Evolutionary conservation across 805 yeast genomes (phyloP).

Genomic region (Jamesozyma gamospora): DNA sequence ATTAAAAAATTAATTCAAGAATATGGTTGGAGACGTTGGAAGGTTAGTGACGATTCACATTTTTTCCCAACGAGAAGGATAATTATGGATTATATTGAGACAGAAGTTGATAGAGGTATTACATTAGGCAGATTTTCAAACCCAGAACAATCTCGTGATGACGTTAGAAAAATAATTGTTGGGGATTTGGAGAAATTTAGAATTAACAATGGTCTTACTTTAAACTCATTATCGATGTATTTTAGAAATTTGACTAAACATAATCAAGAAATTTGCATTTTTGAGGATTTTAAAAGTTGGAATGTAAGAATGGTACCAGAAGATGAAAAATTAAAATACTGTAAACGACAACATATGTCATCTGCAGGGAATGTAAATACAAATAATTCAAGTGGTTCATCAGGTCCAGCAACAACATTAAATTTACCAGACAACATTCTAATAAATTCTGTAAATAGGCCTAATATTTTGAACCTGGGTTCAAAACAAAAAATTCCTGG

Average conservation of each 20-base stretch:
- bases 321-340: conserved; percentile 24
- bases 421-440: not conserved
- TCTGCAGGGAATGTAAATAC: not conserved
- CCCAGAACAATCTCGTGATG: conserved; percentile 24
- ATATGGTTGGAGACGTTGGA: conserved; percentile 32
- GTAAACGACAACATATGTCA: conserved; percentile 20
- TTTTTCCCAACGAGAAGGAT: conserved; percentile 31
- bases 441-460: not conserved
- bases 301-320: conserved; percentile 23
- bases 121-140: conserved; percentile 24
- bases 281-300: conserved; percentile 26
- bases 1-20: conserved; percentile 26
- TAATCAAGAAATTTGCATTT: conserved; percentile 26
- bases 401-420: not conserved
- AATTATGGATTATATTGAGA: conserved; percentile 31
- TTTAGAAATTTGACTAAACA: conserved; percentile 25
- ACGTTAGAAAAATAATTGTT: conserved; percentile 24
- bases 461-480: too few relatives aligned
- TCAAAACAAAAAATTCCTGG: too few relatives aligned
- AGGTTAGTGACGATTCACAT: conserved; percentile 31
- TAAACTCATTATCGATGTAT: conserved; percentile 27
- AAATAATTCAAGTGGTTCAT: not conserved
- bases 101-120: conserved; percentile 28
- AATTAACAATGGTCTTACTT: conserved; percentile 25
- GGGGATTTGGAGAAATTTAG: conserved; percentile 30